Conservation (phyloP, 305 asterid species). For the Ilex paraguariensis region DNA sequence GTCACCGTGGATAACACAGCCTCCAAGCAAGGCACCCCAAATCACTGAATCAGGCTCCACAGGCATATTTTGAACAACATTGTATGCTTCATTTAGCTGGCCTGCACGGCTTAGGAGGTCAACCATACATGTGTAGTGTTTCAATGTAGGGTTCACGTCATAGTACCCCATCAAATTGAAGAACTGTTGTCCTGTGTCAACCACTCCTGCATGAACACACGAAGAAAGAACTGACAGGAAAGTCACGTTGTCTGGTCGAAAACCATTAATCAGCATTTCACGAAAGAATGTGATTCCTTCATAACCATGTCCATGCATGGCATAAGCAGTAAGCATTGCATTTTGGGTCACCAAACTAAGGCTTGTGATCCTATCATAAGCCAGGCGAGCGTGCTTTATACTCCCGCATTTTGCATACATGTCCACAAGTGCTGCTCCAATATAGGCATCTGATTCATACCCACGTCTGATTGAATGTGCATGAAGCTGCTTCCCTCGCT, state of each 20-base stretch:
- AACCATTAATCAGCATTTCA: constrained; percentile 37
- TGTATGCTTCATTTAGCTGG: constrained; percentile 38
- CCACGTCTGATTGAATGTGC: constrained; percentile 50
- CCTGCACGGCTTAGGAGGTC: constrained; percentile 80
- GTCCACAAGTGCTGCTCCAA: constrained; percentile 57
- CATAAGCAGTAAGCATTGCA: constrained; percentile 76
- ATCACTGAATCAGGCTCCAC: constrained; percentile 54
- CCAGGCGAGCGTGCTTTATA: constrained; percentile 37
- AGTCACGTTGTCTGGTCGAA: constrained; percentile 56
- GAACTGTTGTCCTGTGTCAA: constrained; percentile 47
- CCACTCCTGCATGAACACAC: constrained; percentile 70
- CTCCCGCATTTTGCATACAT: constrained; percentile 73
- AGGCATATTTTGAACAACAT: constrained; percentile 36
- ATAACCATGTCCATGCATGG: constrained; percentile 63
- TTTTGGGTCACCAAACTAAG: constrained; percentile 52
- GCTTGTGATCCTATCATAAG: constrained; percentile 23
- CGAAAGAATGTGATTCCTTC: constrained; percentile 58
- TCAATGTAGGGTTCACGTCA: constrained; percentile 45
- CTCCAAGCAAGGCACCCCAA: constrained; percentile 81
- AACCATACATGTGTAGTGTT: constrained; percentile 73
- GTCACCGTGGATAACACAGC: constrained; percentile 61
- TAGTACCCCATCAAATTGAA: constrained; percentile 46
- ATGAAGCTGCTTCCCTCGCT: constrained; percentile 66
- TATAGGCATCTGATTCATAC: constrained; percentile 40
- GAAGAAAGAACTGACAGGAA: constrained; percentile 66